phyloP scores from a whole-genome alignment of 305 asterid genomes.

The Fraxinus xanthoxyloides region DNA sequence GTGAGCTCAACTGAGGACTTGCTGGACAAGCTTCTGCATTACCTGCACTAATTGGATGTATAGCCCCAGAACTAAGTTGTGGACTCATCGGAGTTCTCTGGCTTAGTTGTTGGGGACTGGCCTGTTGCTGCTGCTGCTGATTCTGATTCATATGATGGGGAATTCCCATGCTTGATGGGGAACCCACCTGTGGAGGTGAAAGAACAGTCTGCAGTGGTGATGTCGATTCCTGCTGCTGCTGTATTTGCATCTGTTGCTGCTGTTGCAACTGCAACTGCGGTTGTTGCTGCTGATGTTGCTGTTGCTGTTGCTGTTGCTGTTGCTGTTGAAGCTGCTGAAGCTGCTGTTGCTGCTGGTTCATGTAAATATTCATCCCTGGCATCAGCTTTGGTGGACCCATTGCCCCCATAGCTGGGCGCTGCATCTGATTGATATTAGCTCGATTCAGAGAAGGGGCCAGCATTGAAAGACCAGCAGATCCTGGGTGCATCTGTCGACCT shows the following conservation, averaged over 20 bases:
- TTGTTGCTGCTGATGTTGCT: constrained; percentile 24
- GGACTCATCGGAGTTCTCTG: constrained; percentile 97
- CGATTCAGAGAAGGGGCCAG: constrained; percentile 60
- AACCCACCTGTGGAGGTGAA: constrained; percentile 77
- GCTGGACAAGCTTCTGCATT: constrained; percentile 87
- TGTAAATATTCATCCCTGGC: constrained; percentile 60
- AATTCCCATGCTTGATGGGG: constrained; percentile 73
- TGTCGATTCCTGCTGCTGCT: constrained; percentile 57
- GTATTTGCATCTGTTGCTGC: constrained; percentile 25
- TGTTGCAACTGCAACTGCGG: constrained; percentile 25
- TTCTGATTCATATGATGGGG: constrained; percentile 64
- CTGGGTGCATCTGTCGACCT: constrained; percentile 68
- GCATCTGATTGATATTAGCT: constrained; percentile 66
- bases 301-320: constrained; percentile 25
- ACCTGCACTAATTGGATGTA: constrained; percentile 61
- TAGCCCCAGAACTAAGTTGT: constrained; percentile 88
- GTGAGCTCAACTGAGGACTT: constrained; percentile 94
- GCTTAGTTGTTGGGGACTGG: constrained; percentile 72
- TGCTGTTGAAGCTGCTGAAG: constrained; percentile 31
- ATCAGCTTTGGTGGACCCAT: constrained; percentile 89
- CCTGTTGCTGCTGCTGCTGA: constrained; percentile 51
- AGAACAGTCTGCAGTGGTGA: constrained; percentile 69
- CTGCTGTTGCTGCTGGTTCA: constrained; percentile 68
- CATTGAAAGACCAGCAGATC: constrained; percentile 66
- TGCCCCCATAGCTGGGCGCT: constrained; percentile 61